Evolutionary conservation across 345 rosid genomes (phyloP).

Genomic region (Eucalyptus regnans): DNA sequence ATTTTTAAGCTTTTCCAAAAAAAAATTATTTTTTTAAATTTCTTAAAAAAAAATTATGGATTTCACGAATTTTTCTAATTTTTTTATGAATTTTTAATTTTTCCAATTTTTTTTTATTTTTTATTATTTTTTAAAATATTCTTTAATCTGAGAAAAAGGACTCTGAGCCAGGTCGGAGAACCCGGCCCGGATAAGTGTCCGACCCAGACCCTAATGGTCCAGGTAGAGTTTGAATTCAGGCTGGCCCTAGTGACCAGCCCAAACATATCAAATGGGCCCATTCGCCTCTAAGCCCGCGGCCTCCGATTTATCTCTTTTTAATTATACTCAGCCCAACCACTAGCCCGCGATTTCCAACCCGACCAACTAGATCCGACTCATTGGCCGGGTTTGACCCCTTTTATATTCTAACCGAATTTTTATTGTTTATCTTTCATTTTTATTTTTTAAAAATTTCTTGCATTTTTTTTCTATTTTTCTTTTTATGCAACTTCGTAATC

Average conservation of each 20-base stretch:
- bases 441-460: too few species aligned
- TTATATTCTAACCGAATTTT: neutral
- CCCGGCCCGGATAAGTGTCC: neutral
- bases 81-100: too few species aligned
- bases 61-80: too few species aligned
- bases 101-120: fast-evolving
- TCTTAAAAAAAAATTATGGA: neutral
- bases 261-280: neutral
- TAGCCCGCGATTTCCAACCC: neutral
- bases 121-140: too few species aligned
- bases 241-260: too few species aligned
- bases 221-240: neutral
- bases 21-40: too few species aligned
- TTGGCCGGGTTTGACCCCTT: neutral
- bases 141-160: neutral
- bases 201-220: neutral
- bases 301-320: neutral
- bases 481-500: neutral
- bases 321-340: neutral
- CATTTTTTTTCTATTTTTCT: too few species aligned
- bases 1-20: neutral
- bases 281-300: neutral
- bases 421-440: too few species aligned
- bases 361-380: neutral
- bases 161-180: neutral